Base-by-base conservation (phyloP, 495 filamentous ascomycete species). In the Echria macrotheca region DNA sequence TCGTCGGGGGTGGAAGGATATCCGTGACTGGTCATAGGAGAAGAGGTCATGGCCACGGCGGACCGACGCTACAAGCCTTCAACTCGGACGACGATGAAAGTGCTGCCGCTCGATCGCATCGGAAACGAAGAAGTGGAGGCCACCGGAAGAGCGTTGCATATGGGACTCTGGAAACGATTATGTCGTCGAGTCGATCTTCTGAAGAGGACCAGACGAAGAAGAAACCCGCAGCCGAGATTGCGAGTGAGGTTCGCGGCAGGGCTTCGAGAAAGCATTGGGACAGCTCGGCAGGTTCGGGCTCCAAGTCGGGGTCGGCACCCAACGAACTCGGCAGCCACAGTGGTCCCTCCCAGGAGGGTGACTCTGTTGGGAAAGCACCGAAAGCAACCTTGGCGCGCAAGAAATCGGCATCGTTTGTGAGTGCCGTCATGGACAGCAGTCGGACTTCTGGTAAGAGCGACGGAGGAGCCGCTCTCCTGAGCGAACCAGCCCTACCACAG, bases 151-250 rank as follows among this genome's bases (percentile, higher is more conserved):
- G 71, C 22, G 61, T 58, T 3, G 76, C 77, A 5, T 75, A 76
- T 45, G 72, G 73, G 4, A 78, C 75, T 3, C 49, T 80, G 18
- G 76, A 80, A 43, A 80, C 76, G 1, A 79, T 79, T 54, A 79
- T 78, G 66, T 76, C 71, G 35, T 74, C 70, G 0, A 79, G 76
- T 47, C 69, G 74, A 36, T 77, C 76, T 14, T 78, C 75, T 5
- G 74, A 77, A 21, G 76, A 78, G 53, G 75, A 76, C 26, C 68
- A 67, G 53, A 52, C 59, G 14, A 68, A 68, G 47, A 77, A 74
- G 58, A 78, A 75, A 28, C 57, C 72, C 4, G 75, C 74, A 11
- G 65, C 72, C 5, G 72, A 75, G 44, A 60, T 80, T 15, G 68
- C 64, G 2, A 69, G 68, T 2, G 74, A 74, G 46, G 68, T 79